Conservation (phyloP, 2,329 filamentous ascomycete species). For the Fusarium denticulatum region DNA sequence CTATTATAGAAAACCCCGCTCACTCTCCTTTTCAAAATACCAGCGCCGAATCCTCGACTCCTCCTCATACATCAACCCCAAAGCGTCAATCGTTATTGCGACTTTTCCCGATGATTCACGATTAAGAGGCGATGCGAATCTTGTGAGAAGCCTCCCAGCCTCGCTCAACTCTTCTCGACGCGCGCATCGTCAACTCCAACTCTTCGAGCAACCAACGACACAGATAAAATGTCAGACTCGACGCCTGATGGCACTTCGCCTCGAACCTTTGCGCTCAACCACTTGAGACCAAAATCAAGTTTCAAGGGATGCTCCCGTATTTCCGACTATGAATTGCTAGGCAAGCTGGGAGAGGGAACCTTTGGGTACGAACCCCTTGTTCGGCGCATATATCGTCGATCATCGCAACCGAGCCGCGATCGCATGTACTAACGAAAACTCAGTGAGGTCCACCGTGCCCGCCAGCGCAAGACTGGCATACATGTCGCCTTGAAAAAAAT, state of each 20-base stretch:
- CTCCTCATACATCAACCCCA: background rate
- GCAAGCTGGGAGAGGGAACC: conserved; percentile 92
- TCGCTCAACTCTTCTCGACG: conserved; percentile 31
- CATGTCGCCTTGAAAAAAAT: conserved; percentile 97
- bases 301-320: conserved; percentile 90
- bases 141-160: conserved; percentile 18
- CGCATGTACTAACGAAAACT: conserved; percentile 13
- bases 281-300: conserved; percentile 64
- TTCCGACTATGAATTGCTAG: conserved; percentile 79
- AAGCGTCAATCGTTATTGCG: background rate
- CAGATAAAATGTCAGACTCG: conserved; percentile 46
- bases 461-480: conserved; percentile 76
- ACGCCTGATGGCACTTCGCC: conserved; percentile 59
- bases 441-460: conserved; percentile 90
- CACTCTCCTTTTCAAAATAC: background rate
- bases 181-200: conserved; percentile 32
- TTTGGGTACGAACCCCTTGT: conserved; percentile 73
- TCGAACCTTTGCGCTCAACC: conserved; percentile 65
- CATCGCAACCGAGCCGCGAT: background rate
- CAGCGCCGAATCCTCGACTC: background rate
- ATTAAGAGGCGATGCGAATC: conserved; percentile 31
- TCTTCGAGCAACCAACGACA: conserved; percentile 27
- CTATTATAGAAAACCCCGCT: background rate
- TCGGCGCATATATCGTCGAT: conserved; percentile 22
- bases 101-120: conserved; percentile 12